Conservation (phyloP, 257 asterid species). For the Fraxinus cuspidata region DNA sequence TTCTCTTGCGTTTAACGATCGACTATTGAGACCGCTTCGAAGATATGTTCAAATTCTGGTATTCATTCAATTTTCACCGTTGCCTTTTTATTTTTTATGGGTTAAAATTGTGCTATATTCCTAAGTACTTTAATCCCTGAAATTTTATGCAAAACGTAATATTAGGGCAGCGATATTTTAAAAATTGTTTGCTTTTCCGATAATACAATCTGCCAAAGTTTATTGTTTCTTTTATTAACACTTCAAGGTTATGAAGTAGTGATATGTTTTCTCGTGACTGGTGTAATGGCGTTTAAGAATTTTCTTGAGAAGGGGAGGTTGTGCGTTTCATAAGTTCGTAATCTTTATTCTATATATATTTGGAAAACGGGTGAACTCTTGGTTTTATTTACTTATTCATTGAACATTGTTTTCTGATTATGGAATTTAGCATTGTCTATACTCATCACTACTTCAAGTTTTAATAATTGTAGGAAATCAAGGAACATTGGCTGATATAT, state of each 20-base stretch:
- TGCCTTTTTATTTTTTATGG: background rate
- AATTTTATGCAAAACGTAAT: background rate
- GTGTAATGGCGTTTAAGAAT: background rate
- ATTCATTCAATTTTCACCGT: constrained; percentile 11
- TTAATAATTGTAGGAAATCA: background rate
- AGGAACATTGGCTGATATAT: background rate
- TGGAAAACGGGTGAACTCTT: background rate
- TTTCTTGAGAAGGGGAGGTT: background rate
- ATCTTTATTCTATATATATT: background rate
- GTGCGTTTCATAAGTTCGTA: background rate
- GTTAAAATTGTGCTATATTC: background rate
- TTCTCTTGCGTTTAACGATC: constrained; percentile 28
- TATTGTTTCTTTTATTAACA: background rate
- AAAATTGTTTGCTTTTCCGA: constrained; percentile 4
- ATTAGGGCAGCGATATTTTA: background rate
- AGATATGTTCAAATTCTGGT: constrained; percentile 62
- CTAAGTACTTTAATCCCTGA: background rate
- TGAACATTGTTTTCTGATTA: background rate
- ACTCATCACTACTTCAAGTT: background rate
- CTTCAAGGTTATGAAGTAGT: constrained; percentile 12
- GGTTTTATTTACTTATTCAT: background rate
- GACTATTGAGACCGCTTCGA: constrained; percentile 33
- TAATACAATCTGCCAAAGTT: background rate
- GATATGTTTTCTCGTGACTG: constrained; percentile 16
- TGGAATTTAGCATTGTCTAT: background rate